phyloP scores from a whole-genome alignment of 306 rosid genomes.

The Bauhinia variegata region DNA sequence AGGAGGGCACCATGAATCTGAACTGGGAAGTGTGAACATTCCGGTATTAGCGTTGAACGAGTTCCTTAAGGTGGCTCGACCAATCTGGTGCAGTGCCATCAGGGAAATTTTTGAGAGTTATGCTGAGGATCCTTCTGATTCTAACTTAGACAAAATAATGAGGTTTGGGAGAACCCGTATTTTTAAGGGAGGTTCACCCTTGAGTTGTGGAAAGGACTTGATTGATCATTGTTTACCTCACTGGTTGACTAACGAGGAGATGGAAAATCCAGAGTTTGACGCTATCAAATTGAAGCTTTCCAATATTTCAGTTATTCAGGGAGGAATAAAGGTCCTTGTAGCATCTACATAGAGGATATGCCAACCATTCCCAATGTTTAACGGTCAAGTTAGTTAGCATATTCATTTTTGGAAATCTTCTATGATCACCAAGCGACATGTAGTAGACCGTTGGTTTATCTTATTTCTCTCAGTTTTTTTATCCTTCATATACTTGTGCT shows the following conservation, averaged over 20 bases:
- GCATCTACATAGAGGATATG: constrained; percentile 35
- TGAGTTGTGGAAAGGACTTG: constrained; percentile 59
- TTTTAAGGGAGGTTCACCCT: constrained; percentile 57
- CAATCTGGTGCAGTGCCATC: constrained; percentile 86
- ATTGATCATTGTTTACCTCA: constrained; percentile 71
- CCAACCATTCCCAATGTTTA: constrained; percentile 19
- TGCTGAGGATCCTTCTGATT: constrained; percentile 80
- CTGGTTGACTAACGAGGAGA: constrained; percentile 84
- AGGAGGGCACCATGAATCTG: constrained; percentile 83
- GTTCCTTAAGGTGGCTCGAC: constrained; percentile 78
- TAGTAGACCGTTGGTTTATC: constrained; percentile 8
- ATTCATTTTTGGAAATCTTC: constrained; percentile 23
- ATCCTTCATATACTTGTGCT: neutral
- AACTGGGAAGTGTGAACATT: constrained; percentile 91
- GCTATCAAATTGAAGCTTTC: constrained; percentile 72
- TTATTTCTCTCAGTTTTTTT: neutral
- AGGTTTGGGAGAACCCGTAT: constrained; percentile 61
- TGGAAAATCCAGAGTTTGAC: constrained; percentile 70
- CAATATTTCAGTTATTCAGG: constrained; percentile 52
- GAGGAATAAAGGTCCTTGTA: constrained; percentile 52
- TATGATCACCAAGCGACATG: constrained; percentile 20
- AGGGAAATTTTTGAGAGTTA: constrained; percentile 60
- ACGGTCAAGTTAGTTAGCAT: constrained; percentile 24
- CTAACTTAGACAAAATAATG: constrained; percentile 62
- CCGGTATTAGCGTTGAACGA: constrained; percentile 70